Evolutionary conservation across 192 early-diverging fungal genomes (phyloP).

Genomic region (Diversispora eburnea): DNA sequence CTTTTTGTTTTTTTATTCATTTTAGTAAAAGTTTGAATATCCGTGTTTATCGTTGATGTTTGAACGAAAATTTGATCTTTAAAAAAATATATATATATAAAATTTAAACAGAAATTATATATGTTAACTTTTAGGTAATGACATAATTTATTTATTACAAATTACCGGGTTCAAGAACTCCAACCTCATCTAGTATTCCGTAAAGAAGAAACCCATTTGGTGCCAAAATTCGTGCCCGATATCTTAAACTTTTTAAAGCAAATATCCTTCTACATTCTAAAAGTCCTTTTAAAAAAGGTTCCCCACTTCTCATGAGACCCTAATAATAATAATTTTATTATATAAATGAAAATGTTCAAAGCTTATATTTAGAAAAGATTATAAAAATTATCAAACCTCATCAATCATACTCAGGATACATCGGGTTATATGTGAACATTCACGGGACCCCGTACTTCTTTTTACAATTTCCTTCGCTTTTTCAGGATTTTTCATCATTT

Average conservation of each 20-base stretch:
- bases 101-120: neutral
- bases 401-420: slow-evolving; percentile 11
- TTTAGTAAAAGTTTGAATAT: neutral
- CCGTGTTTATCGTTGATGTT: slow-evolving; percentile 22
- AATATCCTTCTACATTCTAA: slow-evolving; percentile 42
- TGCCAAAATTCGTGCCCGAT: slow-evolving; percentile 51
- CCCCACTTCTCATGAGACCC: slow-evolving; percentile 38
- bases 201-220: slow-evolving; percentile 48
- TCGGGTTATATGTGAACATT: slow-evolving; percentile 2
- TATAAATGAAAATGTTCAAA: neutral
- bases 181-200: slow-evolving; percentile 54
- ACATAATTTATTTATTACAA: neutral
- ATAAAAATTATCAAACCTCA: neutral
- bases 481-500: neutral
- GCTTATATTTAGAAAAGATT: neutral
- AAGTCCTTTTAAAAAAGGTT: slow-evolving; percentile 45
- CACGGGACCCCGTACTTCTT: neutral
- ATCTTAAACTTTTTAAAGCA: slow-evolving; percentile 44
- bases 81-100: neutral
- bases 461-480: neutral
- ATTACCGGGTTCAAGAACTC: slow-evolving; percentile 31
- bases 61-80: slow-evolving; percentile 50
- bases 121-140: neutral
- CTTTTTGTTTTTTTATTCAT: neutral
- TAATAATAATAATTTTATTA: neutral